Conservation (phyloP, 192 early-diverging fungal genomes). For the Mortierella antarctica region DNA sequence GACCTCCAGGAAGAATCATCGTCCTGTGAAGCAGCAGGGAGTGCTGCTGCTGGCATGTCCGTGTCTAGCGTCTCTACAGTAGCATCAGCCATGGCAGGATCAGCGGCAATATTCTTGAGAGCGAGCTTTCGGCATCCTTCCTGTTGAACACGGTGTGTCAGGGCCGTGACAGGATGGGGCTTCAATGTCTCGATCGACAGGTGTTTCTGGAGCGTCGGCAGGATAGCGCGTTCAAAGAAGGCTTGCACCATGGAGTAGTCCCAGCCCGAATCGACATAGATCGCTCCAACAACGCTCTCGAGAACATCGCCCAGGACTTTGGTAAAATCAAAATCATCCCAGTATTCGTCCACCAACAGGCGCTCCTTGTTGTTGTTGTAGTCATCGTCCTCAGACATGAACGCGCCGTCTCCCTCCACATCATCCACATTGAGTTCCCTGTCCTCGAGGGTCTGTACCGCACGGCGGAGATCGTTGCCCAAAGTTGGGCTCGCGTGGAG, state of each 20-base stretch:
- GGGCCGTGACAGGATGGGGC: constrained; percentile 56
- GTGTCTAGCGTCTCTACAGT: not conserved
- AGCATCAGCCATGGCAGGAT: not conserved
- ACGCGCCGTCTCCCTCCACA: not conserved
- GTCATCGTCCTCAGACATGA: constrained; percentile 27
- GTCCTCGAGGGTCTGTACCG: constrained; percentile 32
- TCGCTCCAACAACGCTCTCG: constrained; percentile 87
- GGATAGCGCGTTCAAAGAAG: constrained; percentile 47
- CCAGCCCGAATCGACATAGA: constrained; percentile 84
- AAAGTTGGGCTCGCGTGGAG: constrained; percentile 70
- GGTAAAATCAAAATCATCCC: constrained; percentile 81
- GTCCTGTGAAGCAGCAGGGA: not conserved
- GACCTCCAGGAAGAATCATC: not conserved
- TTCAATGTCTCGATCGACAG: constrained; percentile 55
- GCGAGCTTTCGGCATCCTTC: constrained; percentile 54
- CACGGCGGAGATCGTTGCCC: constrained; percentile 64
- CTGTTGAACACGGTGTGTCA: constrained; percentile 53
- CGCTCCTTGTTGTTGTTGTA: constrained; percentile 31
- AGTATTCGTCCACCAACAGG: constrained; percentile 67
- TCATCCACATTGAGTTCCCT: not conserved
- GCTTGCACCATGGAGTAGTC: constrained; percentile 5
- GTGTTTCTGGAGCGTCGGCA: constrained; percentile 55
- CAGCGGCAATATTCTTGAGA: constrained; percentile 45
- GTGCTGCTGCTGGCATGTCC: no score
- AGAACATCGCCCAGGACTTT: constrained; percentile 88